These are phyloP conservation scores for Pyrenula aspistea DNA, from an alignment of 495 filamentous ascomycete species.

Conservation along the genomic window DNA sequence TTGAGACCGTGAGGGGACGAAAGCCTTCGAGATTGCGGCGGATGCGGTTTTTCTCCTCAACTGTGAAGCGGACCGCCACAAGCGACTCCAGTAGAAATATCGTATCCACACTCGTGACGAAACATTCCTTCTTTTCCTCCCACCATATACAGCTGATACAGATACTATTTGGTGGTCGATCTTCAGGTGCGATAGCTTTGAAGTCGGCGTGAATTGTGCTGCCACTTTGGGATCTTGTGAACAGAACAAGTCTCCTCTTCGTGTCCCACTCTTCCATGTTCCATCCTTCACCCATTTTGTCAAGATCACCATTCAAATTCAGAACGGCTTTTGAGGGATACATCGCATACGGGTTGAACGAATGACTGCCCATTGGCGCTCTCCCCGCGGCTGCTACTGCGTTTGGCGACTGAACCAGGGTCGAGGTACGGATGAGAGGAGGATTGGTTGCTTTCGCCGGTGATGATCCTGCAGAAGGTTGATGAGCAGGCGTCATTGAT, in stretches of 20 bases:
- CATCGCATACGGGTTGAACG: constrained; percentile 70
- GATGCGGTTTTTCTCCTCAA: constrained; percentile 97
- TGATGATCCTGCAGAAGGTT: constrained; percentile 25
- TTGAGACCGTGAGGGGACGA: constrained; percentile 79
- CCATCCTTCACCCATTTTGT: constrained; percentile 71
- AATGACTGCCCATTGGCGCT: constrained; percentile 16
- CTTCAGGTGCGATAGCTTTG: constrained; percentile 54
- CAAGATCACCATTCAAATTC: constrained; percentile 74
- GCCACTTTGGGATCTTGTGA: constrained; percentile 65
- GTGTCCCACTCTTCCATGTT: constrained; percentile 62
- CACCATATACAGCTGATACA: constrained; percentile 90
- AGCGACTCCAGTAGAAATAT: constrained; percentile 86
- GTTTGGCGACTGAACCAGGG: constrained; percentile 46
- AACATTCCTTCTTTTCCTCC: constrained; percentile 81
- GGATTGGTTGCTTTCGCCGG: constrained; percentile 41
- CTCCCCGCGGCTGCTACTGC: constrained; percentile 17
- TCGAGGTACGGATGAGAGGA: constrained; percentile 74
- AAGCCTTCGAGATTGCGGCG: constrained; percentile 89
- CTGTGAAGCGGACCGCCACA: constrained; percentile 70
- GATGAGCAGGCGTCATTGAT: constrained; percentile 18
- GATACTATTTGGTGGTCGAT: constrained; percentile 57
- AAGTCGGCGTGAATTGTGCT: constrained; percentile 64
- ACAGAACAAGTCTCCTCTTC: constrained; percentile 74
- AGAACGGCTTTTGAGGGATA: constrained; percentile 81
- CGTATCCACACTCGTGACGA: constrained; percentile 91